Evolutionary conservation across 768 basidiomycete species (phyloP).

Genomic region (Agaricus blazei): DNA sequence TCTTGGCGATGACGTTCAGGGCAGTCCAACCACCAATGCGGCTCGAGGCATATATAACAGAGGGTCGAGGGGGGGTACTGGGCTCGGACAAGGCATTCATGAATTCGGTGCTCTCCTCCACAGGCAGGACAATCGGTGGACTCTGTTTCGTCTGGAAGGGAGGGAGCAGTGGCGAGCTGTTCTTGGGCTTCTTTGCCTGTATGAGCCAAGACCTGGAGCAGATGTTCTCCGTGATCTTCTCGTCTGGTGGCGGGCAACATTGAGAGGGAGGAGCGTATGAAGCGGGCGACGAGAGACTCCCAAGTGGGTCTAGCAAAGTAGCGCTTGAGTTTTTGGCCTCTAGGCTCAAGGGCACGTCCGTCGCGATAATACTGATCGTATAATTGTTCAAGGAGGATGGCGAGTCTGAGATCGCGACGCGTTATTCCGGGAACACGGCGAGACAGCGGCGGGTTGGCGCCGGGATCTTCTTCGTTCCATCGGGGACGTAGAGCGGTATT

Average conservation of each 20-base stretch:
- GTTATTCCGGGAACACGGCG: not conserved
- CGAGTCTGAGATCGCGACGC: slow-evolving; percentile 5
- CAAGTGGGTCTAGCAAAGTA: not conserved
- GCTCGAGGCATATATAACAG: slow-evolving; percentile 8
- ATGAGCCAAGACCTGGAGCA: not conserved
- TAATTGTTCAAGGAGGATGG: not conserved
- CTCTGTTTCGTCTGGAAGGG: not conserved
- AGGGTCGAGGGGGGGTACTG: slow-evolving; percentile 3
- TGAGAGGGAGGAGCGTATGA: not conserved
- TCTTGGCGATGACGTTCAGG: not conserved
- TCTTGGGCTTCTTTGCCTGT: not conserved
- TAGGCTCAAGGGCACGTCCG: not conserved
- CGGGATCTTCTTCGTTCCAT: no score
- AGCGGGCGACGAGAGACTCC: slow-evolving; percentile 5
- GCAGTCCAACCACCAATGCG: slow-evolving; percentile 9
- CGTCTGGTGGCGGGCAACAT: not conserved
- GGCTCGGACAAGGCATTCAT: not conserved
- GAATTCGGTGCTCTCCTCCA: not conserved
- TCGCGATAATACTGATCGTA: not conserved
- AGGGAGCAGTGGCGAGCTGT: not conserved
- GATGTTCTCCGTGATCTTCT: not conserved
- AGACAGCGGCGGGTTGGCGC: no score
- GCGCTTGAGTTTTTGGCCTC: not conserved
- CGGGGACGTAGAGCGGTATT: not conserved
- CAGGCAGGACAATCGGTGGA: not conserved